Percentiles rank a stretch among this genome's conserved stretches.
phyloP scores from a whole-genome alignment of 805 yeast genomes.

The Trichomonascus vanleenenianus region DNA sequence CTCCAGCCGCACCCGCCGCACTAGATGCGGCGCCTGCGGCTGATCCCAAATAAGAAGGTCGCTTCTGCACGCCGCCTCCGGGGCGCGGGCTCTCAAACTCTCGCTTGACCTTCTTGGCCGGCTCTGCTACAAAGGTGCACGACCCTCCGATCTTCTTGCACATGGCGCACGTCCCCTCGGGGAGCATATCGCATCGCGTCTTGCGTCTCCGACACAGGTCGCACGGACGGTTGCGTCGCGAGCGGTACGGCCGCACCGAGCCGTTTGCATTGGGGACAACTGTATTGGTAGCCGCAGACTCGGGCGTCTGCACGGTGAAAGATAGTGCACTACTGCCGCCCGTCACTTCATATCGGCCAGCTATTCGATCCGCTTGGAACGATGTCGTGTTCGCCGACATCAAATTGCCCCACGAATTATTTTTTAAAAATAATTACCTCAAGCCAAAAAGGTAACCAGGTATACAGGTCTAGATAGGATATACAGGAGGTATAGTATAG shows the following conservation, averaged over 20 bases:
- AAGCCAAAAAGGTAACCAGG: no score
- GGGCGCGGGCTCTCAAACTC: background rate
- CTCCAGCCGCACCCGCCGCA: background rate
- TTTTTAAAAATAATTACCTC: no score
- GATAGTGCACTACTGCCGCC: background rate
- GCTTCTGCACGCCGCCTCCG: background rate
- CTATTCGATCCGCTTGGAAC: no score
- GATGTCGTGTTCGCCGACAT: no score
- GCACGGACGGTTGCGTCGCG: constrained; percentile 17
- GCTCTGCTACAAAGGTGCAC: constrained; percentile 17
- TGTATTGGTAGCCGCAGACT: background rate
- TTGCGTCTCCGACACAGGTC: constrained; percentile 18
- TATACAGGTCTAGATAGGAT: no score
- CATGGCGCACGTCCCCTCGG: constrained; percentile 11
- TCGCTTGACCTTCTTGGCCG: constrained; percentile 11
- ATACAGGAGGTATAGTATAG: no score
- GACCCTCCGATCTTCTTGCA: constrained; percentile 14
- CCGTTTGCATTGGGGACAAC: background rate
- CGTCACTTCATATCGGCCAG: no score
- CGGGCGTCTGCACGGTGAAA: background rate
- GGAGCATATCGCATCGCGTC: constrained; percentile 14
- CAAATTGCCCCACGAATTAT: no score
- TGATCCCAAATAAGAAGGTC: background rate
- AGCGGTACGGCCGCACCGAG: constrained; percentile 12
- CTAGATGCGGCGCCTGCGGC: background rate